phyloP scores from a whole-genome alignment of 139 green algal species.

The Dunaliella sp. region DNA sequence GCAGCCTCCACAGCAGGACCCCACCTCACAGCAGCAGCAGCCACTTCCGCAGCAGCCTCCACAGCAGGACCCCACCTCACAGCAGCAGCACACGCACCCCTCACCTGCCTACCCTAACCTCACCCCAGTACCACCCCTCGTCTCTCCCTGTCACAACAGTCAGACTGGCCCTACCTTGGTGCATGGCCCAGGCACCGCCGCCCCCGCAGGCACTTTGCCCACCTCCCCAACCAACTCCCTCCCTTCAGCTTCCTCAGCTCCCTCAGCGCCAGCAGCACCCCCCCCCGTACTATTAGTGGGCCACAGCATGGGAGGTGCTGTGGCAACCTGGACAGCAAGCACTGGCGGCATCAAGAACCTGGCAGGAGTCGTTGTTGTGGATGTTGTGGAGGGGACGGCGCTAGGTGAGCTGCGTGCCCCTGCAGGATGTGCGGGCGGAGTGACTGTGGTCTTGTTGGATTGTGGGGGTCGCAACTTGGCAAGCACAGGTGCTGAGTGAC shows the following conservation, averaged over 20 bases:
- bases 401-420: too few relatives aligned
- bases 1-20: slow-evolving; percentile 4
- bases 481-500: background rate
- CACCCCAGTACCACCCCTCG: too few relatives aligned
- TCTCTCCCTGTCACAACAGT: too few relatives aligned
- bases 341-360: slow-evolving; percentile 52
- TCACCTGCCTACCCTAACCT: background rate
- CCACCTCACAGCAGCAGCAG: background rate
- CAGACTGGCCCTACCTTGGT: background rate
- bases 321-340: slow-evolving; percentile 67
- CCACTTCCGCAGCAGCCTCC: background rate
- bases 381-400: slow-evolving; percentile 91
- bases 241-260: background rate
- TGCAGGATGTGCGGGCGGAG: too few relatives aligned
- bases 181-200: background rate
- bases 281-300: slow-evolving; percentile 73
- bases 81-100: too few relatives aligned
- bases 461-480: background rate
- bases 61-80: background rate
- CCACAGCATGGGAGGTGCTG: slow-evolving; percentile 86
- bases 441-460: background rate
- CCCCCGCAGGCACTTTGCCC: background rate
- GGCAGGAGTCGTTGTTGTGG: slow-evolving; percentile 83
- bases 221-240: background rate
- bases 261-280: background rate